Evolutionary conservation across 108 stramenopile species (phyloP), one percentile per base, ranked within the genome.

Genomic region (Pseudonitzschia delicatissima): DNA sequence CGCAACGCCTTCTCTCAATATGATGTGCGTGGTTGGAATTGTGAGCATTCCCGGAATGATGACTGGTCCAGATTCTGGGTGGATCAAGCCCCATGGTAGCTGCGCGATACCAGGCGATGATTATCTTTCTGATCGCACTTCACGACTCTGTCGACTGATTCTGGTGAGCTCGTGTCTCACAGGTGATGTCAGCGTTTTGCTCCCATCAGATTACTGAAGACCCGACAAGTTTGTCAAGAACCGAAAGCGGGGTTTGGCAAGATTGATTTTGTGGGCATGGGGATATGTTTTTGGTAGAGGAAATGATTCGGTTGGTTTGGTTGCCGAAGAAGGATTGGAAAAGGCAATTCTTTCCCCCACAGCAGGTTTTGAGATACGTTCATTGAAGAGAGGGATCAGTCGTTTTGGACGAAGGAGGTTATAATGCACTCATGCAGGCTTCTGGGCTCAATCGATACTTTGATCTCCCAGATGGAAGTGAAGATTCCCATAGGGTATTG

Each of bases 51-150:
- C 96, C 37, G 96, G 96, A 6, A 96, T 96, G 96, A 96, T 96
- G 96, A 96, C 93, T 1, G 96, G 96, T n/a, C 28, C 96, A 96
- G 62, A 88, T 96, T 34, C 75, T 96, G 35, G 92, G 91, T 0
- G 96, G 96, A 34, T 66, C 81, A 9, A 55, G 85, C 4, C 85
- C 86, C n/a, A 77, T 76, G 12, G 85, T 90, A 58, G 96, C 96
- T 7, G 96, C 96, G 13, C 69, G 77, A 39, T 96, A 95, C 70
- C 96, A 96, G 74, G 67, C 47, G 21, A 48, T 48, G 47, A 48
- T 48, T 21, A 9, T 48, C n/a, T 21, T 68, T 21, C 7, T 48
- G 47, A 48, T 48, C 23, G 47, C 47, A 6, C 47, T n/a, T 48
- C 47, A 6, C 47, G 3, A 48, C 47, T 4, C 47, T 48, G 1